Evolutionary conservation across 2,329 filamentous ascomycete genomes (phyloP), one percentile per base, ranked within the genome.

Genomic region (Trichoderma asperellum): DNA sequence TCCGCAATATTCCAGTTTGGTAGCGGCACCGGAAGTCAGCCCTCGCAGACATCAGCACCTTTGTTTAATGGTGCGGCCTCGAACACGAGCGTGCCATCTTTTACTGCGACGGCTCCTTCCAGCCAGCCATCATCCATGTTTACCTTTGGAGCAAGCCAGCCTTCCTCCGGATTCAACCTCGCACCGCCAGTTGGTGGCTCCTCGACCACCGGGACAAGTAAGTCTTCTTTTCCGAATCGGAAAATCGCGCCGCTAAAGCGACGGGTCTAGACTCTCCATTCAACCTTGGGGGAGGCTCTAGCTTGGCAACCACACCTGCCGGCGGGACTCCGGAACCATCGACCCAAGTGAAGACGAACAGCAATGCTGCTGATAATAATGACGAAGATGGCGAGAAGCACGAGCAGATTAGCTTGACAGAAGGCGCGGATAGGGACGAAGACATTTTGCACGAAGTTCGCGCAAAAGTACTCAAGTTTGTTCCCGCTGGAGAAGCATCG

Each of bases 391-490:
- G 83, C 70, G 87, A 87, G 75, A 85, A 86, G 76, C 86, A 92
- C 70, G 86, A 90, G 77, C 90, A 92, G 78, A 86, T 92, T 72
- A 90, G 91, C 76, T 85, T 95, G 74, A 89, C 89, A 64, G 84
- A 87, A 72, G 87, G 86, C 68, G 87, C 88, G 18, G 91, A 94
- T 77, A 89, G 92, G 76, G 86, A 92, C 69, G 92, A 96, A 77
- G 85, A 88, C 37, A 83, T 89, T 47, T 77, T 94, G 24, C 86
- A 91, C 77, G 90, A 95, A 76, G 85, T 91, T 16, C 87, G 89
- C 29, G 89, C 90, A 56, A 93, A 92, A 78, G 90, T 88, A 14
- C 80, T 90, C 72, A 90, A 91, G 77, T 87, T 88, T 74, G 80
- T 84, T 52, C 79, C 82, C 16, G 80, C 83, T 8, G 79, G 80